Evolutionary conservation across 306 rosid genomes (phyloP).

Genomic region (Sesbania bispinosa): DNA sequence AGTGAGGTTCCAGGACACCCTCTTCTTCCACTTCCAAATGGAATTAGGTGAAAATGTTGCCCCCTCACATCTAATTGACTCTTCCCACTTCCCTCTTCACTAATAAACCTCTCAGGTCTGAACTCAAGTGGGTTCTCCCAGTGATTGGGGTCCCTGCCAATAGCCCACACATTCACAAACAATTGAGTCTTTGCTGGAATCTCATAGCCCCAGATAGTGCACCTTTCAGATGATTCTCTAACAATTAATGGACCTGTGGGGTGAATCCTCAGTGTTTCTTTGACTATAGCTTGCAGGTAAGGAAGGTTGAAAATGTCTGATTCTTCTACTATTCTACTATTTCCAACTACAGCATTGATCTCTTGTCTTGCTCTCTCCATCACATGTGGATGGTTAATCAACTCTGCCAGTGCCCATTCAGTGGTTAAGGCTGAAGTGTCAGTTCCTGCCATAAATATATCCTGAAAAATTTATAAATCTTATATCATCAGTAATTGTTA

Average conservation of each 20-base stretch:
- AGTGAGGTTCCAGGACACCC: slow-evolving; percentile 75
- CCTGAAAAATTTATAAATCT: slow-evolving; percentile 24
- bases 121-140: slow-evolving; percentile 78
- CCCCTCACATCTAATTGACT: slow-evolving; percentile 62
- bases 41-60: slow-evolving; percentile 63
- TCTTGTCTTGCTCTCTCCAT: slow-evolving; percentile 69
- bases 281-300: slow-evolving; percentile 68
- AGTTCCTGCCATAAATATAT: slow-evolving; percentile 62
- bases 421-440: slow-evolving; percentile 52
- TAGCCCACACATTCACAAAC: slow-evolving; percentile 74
- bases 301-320: slow-evolving; percentile 62
- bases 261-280: slow-evolving; percentile 84
- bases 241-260: slow-evolving; percentile 67
- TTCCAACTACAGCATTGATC: slow-evolving; percentile 51
- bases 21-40: slow-evolving; percentile 92
- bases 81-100: slow-evolving; percentile 37
- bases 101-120: slow-evolving; percentile 62
- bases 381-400: slow-evolving; percentile 61
- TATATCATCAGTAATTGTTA: background rate
- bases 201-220: slow-evolving; percentile 52
- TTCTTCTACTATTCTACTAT: slow-evolving; percentile 51
- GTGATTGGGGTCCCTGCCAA: slow-evolving; percentile 66
- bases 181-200: slow-evolving; percentile 65
- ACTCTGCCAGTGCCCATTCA: slow-evolving; percentile 63
- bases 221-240: slow-evolving; percentile 53